Base-by-base conservation (phyloP, 2,329 filamentous ascomycete genomes). In the Colletotrichum sojae region DNA sequence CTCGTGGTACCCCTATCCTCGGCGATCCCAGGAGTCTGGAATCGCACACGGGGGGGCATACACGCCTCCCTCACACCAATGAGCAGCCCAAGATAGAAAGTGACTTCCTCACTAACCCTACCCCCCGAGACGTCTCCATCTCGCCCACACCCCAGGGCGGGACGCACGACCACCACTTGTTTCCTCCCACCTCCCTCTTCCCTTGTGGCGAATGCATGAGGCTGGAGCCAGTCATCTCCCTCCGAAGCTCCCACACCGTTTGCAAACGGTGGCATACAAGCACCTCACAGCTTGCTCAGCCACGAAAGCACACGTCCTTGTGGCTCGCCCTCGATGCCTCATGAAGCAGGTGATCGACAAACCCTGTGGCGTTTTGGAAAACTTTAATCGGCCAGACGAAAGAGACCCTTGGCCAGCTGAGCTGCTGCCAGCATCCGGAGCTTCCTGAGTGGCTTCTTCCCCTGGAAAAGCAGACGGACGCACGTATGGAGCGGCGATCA, bases 1-100 rank as follows among this genome's bases (percentile, higher is more conserved):
- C 52, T 67, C 58, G 52, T 67, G 64, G 58, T 39, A 67, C 60
- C 60, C 65, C 53, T 58, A 58, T 64, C 57, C 66, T 62, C 56
- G 61, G 67, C 54, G 66, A 71, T 72, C 68, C 68, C 64, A 71
- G 55, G 53, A 60, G 60, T 72, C 70, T 72, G 68, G 70, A 70
- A 52, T 13, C 53, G 36, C 58, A 22, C 55, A 62, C 57, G 55
- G 58, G 45, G 27, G n/a, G n/a, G n/a, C n/a, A n/a, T n/a, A 5
- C 6, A 8, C 27, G 2, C 27, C 27, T 6, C 27, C 6, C 27
- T 9, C 27, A 9, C 27, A 8, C 70, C 68, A 71, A 68, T 70
- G 18, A 61, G 63, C 54, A 55, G 49, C 55, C 40, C 62, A 9
- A 31, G 70, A 72, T 72, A 71, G 70, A 72, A 25, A 71, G 70